Evolutionary conservation across 345 rosid species (phyloP), one percentile per base, ranked within the genome.

Genomic region (Camelina neglecta): DNA sequence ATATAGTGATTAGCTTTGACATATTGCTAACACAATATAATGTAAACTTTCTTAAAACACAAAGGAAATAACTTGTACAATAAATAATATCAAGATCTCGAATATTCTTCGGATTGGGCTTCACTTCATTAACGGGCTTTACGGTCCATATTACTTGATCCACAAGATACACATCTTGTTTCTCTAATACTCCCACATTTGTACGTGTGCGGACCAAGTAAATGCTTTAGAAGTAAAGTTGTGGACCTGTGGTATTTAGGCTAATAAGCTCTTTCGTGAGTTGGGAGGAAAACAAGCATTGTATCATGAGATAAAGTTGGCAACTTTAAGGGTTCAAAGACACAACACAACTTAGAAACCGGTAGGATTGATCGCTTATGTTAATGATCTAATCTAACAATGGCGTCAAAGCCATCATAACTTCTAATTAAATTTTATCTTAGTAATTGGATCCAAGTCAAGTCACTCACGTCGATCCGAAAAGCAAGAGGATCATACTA

Each of bases 321-420:
- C 33, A 67, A 51, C 23, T 49, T 65, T 2, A 11, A 31, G 26
- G 26, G 11, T 48, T 65, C 29, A 47, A 47, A 29, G 31, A 29
- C 31, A 29, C 31, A 29, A 15, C n/a, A 64, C 39, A 45, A 20
- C 3, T 29, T 29, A n/a, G 2, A 47, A 47, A 47, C 38, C 24
- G 15, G 18, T 45, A 47, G 41, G 35, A 41, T 61, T 61, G 33
- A 41, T 38, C 7, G 36, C 21, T 42, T 42, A 41, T 23, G 48
- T 23, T 62, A 63, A 26, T 63, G 39, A 63, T 45, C 51, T 13
- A 62, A 42, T 45, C 51, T 13, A 62, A 42, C 7, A 23, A 23
- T 62, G 11, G 44, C 67, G 51, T 62, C 67, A 62, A 42, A 24
- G 13, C 51, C 51, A 23, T 42, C 12, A 24, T 26, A 64, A 62